These are phyloP conservation scores for Globisporangium cylindrosporum DNA, from an alignment of 352 stramenopile genomes.

Conservation along the genomic window DNA sequence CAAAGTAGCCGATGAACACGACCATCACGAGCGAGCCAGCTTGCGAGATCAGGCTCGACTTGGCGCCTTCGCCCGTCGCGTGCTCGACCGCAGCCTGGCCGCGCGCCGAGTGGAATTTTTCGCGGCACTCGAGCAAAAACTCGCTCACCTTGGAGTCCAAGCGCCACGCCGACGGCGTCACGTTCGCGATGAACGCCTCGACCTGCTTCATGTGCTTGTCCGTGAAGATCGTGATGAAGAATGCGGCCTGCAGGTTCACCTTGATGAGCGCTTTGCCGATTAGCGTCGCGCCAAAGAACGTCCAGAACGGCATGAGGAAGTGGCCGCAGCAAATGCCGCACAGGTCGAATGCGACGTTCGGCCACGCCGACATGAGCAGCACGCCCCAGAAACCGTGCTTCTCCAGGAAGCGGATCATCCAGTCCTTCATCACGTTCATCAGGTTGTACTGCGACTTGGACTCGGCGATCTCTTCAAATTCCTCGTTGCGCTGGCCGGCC, in stretches of 20 bases:
- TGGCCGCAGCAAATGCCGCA: conserved; percentile 94
- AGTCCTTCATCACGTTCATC: conserved; percentile 91
- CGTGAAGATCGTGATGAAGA: conserved; percentile 92
- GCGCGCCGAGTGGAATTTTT: conserved; percentile 84
- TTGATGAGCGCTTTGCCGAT: conserved; percentile 94
- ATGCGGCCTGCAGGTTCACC: conserved; percentile 87
- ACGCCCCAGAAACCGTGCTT: conserved; percentile 92
- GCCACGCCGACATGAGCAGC: conserved; percentile 92
- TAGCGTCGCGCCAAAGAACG: conserved; percentile 93
- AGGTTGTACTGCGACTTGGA: conserved; percentile 84
- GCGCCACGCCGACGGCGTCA: conserved; percentile 70
- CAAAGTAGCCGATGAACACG: conserved; percentile 87
- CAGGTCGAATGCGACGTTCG: conserved; percentile 94
- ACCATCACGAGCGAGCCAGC: conserved; percentile 82
- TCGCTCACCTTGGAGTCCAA: conserved; percentile 81
- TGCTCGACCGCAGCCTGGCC: conserved; percentile 58
- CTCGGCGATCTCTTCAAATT: conserved; percentile 88
- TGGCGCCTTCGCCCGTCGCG: conserved; percentile 36
- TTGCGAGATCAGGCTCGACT: conserved; percentile 76
- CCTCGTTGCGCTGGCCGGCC: conserved; percentile 83
- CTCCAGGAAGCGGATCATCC: conserved; percentile 92
- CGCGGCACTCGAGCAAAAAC: conserved; percentile 81
- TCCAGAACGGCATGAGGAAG: conserved; percentile 95
- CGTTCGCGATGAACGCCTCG: conserved; percentile 76
- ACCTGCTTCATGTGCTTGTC: conserved; percentile 82